Conservation (phyloP, 805 yeast genomes). For the Maudiozyma serrabonitensis region DNA sequence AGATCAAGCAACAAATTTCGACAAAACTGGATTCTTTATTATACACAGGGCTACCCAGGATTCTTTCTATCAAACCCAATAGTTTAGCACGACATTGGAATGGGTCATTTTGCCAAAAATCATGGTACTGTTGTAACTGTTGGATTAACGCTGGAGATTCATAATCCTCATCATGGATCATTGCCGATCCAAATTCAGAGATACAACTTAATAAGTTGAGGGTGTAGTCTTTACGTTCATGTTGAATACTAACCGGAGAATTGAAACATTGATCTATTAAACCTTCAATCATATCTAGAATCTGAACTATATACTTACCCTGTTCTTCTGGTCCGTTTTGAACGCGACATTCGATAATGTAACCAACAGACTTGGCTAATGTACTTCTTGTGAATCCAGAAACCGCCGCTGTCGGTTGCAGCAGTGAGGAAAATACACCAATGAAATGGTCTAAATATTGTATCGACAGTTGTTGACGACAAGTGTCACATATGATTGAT, state of each 20-base stretch:
- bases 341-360: slow-evolving; percentile 45
- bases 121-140: slow-evolving; percentile 20
- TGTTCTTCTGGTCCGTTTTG: slow-evolving; percentile 36
- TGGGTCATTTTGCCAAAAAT: slow-evolving; percentile 45
- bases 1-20: slow-evolving; percentile 53
- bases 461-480: slow-evolving; percentile 20
- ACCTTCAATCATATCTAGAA: slow-evolving; percentile 26
- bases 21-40: slow-evolving; percentile 40
- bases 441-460: slow-evolving; percentile 19
- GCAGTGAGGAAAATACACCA: slow-evolving; percentile 27
- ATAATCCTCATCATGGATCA: slow-evolving; percentile 44
- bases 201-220: slow-evolving; percentile 53
- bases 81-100: slow-evolving; percentile 35
- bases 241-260: not conserved
- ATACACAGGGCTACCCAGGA: slow-evolving; percentile 27
- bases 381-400: slow-evolving; percentile 36
- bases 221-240: slow-evolving; percentile 36
- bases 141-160: slow-evolving; percentile 18
- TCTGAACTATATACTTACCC: slow-evolving; percentile 29
- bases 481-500: slow-evolving; percentile 22
- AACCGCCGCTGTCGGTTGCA: slow-evolving; percentile 19
- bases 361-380: slow-evolving; percentile 51
- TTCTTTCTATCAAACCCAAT: slow-evolving; percentile 35
- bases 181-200: slow-evolving; percentile 61
- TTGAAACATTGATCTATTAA: slow-evolving; percentile 9